Conservation (phyloP, 1,284 basidiomycete genomes). For the Heterobasidion parviporum region DNA sequence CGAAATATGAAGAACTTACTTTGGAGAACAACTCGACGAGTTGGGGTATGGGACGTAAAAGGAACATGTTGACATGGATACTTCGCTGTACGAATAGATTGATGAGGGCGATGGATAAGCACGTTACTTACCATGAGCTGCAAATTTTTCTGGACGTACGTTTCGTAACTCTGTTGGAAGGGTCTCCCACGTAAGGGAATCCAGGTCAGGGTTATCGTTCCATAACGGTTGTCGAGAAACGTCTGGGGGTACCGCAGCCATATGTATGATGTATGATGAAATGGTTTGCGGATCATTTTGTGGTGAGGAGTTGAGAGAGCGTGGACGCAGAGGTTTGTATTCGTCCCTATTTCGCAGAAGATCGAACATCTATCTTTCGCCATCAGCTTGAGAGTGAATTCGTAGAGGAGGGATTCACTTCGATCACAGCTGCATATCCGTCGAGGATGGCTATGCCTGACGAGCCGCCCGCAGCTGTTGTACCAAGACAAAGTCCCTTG, state of each 20-base stretch:
- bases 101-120: too few relatives aligned
- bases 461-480: conserved; percentile 38
- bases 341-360: conserved; percentile 22
- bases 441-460: conserved; percentile 63
- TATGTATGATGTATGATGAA: conserved; percentile 50
- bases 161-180: conserved; percentile 56
- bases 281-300: conserved; percentile 15
- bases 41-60: conserved; percentile 33
- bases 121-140: too few relatives aligned
- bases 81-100: conserved; percentile 35
- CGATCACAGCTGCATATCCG: conserved; percentile 60
- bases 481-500: conserved; percentile 44
- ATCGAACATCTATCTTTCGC: conserved; percentile 44
- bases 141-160: conserved; percentile 24
- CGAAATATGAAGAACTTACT: conserved; percentile 25
- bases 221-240: conserved; percentile 41
- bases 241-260: conserved; percentile 52
- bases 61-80: conserved; percentile 49
- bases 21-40: conserved; percentile 44
- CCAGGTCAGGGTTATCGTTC: conserved; percentile 44
- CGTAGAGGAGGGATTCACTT: conserved; percentile 34
- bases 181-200: conserved; percentile 57
- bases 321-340: conserved; percentile 12
- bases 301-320: conserved; percentile 9
- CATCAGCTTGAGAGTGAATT: background rate